These are phyloP conservation scores for Xylariaceae sp. DNA, from an alignment of 2,329 filamentous ascomycete genomes.

Conservation along the genomic window DNA sequence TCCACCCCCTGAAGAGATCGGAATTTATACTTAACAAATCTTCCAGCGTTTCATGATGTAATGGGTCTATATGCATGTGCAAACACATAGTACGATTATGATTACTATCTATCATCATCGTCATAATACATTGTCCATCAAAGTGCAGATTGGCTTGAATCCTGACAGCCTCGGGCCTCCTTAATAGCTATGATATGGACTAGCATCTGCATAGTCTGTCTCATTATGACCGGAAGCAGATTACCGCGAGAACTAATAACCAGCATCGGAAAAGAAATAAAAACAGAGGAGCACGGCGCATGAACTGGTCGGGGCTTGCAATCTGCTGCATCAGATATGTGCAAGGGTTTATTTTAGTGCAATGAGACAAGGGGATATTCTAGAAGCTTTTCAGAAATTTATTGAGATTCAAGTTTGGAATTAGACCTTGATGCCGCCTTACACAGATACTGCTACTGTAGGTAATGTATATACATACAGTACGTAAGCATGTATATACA, in stretches of 20 bases:
- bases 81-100: background rate
- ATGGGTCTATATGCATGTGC: background rate
- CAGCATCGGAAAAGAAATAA: background rate
- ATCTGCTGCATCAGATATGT: background rate
- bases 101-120: background rate
- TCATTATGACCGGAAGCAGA: background rate
- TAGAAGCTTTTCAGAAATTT: background rate
- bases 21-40: background rate
- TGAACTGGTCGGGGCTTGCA: background rate
- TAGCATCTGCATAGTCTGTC: background rate
- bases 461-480: background rate
- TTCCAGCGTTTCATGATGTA: background rate
- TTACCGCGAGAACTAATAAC: background rate
- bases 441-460: background rate
- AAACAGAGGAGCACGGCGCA: background rate
- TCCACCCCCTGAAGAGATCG: background rate
- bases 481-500: background rate
- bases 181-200: background rate
- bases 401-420: background rate
- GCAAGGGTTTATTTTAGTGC: background rate
- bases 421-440: background rate
- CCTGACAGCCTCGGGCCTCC: background rate
- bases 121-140: too few relatives aligned
- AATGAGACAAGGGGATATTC: background rate
- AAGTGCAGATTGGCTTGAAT: too few relatives aligned